Base-by-base conservation (phyloP, 2,329 filamentous ascomycete genomes). In the Hypoxylon sp. region DNA sequence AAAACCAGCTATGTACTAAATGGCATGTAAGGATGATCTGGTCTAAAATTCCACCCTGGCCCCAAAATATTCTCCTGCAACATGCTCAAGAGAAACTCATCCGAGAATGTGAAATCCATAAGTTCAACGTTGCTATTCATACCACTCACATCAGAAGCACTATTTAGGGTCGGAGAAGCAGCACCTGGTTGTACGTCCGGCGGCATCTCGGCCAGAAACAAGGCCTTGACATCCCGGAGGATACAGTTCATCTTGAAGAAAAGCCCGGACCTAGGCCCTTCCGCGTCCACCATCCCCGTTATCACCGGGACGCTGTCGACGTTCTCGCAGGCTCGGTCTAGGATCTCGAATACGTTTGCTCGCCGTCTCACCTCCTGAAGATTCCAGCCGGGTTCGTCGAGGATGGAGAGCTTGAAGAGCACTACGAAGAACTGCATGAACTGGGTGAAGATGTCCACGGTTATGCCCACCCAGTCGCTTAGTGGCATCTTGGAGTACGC, bases 341-440 rank as follows among this genome's bases (percentile, higher is more conserved):
- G 48, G 14, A 71, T 57, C 2, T 57, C 66, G 43, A 75, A 69
- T 3, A 75, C 65, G 49, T 75, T 72, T 4, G 67, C 66, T 0
- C 72, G 68, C 28, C 68, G 63, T 25, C 61, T 62, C 3, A 74
- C 70, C 17, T 75, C 72, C 2, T 68, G 67, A 1, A 62, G 30
- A 43, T 75, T 73, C 74, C 72, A 76, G 7, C 69, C 70, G 6
- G 69, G 61, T 43, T 74, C 74, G 10, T 70, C 46, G 36, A 74
- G 64, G 2, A 61, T 73, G 28, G 58, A 51, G 23, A 76, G 72
- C 55, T 70, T 72, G 50, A 76, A 75, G 9, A 74, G 65, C 9
- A 74, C 66, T 9, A 74, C 71, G 7, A 75, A 32, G 60, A 67
- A 71, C 56, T 74, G 73, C 46, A 65, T 69, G 45, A 75, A 71